Evolutionary conservation across 106 monocot genomes (phyloP), one percentile per base, ranked within the genome.

Genomic region (Posidonia australis): DNA sequence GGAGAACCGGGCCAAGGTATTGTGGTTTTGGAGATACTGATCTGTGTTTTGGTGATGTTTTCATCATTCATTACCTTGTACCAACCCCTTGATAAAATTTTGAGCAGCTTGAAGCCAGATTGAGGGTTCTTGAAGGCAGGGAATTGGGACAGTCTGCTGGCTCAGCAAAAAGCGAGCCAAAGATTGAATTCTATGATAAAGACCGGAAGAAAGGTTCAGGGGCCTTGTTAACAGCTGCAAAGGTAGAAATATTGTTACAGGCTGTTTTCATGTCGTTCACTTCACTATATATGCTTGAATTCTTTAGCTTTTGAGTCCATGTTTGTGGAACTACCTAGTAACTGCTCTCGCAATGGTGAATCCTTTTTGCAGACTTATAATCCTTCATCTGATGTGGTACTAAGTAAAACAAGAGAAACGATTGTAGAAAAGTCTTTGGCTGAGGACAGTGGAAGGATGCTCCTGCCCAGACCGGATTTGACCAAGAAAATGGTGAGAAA

Each of bases 171-270:
- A 86, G 87, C 25, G 90, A 96, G 67, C 94, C 90, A 14, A 96
- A 82, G 80, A 96, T 96, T 25, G 90, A 90, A 70, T 47, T 75
- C 32, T 96, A 96, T 63, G 90, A 96, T 23, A 96, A 87, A 65
- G 96, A 90, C 61, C 65, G 96, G 54, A 96, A 90, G 84, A 84
- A 90, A 25, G 96, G 90, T 46, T 73, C 77, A 24, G 94, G 89
- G 17, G 86, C 84, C 58, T 41, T 90, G 45, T 69, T 86, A 30
- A 96, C 90, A 44, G 52, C 87, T 69, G 80, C 90, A 11, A 96
- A 90, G 96, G 96, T 96, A 70, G 21, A n/a, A 54, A 54, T 10
- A 22, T n/a, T n/a, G n/a, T n/a, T n/a, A n/a, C n/a, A n/a, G n/a
- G n/a, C n/a, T n/a, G n/a, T n/a, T n/a, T n/a, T n/a, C n/a, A n/a